These are phyloP conservation scores for Rhodotorula mucilaginosa DNA, from an alignment of 1,284 basidiomycete species.

Conservation along the genomic window DNA sequence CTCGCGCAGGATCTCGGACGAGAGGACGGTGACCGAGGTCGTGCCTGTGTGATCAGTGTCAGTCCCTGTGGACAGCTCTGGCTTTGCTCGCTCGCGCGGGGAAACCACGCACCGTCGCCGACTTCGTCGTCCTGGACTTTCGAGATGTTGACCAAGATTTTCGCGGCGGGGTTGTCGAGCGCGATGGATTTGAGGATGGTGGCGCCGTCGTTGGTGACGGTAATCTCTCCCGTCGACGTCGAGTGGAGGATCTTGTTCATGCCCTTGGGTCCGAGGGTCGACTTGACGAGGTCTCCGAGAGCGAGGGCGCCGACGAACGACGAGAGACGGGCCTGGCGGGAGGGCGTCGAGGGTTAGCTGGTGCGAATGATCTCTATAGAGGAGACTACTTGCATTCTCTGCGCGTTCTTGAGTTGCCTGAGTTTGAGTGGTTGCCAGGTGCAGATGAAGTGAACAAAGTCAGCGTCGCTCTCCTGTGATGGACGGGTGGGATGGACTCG, in stretches of 20 bases:
- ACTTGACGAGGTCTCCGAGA: constrained; percentile 95
- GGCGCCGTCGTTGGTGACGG: constrained; percentile 97
- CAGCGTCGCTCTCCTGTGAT: neutral
- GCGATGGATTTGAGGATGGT: constrained; percentile 97
- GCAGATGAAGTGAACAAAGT: neutral
- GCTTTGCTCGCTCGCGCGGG: neutral
- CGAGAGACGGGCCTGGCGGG: constrained; percentile 71
- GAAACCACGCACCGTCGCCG: constrained; percentile 68
- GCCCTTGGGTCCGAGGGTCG: constrained; percentile 90
- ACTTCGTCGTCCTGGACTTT: constrained; percentile 99
- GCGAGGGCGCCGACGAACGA: constrained; percentile 97
- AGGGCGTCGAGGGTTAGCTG: rapidly evolving
- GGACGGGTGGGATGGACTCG: neutral
- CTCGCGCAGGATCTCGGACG: constrained; percentile 87
- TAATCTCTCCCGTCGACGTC: constrained; percentile 84
- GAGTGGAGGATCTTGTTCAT: constrained; percentile 80
- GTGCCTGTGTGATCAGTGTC: constrained; percentile 53
- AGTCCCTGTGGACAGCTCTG: neutral
- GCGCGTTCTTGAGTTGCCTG: constrained; percentile 41
- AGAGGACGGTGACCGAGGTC: constrained; percentile 81
- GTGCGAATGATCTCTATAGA: too few relatives aligned
- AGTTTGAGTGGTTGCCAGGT: neutral
- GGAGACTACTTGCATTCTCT: constrained; percentile 33
- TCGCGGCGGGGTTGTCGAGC: constrained; percentile 97
- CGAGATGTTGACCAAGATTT: constrained; percentile 99